Base-by-base conservation (phyloP, 495 filamentous ascomycete genomes). In the Lasiosphaeria ovina region DNA sequence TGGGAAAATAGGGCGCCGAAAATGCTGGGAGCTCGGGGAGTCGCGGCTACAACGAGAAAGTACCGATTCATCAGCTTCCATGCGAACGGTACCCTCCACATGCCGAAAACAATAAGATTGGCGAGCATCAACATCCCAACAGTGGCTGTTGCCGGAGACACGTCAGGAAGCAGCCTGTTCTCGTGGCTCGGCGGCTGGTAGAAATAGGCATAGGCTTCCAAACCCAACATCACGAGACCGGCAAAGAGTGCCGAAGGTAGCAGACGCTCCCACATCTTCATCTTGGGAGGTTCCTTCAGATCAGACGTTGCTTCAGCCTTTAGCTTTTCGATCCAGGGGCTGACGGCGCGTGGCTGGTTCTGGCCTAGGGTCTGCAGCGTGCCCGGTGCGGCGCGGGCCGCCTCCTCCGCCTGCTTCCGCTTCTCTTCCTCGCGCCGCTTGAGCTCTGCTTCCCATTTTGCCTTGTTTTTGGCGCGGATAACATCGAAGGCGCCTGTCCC, bases 1-100 rank as follows among this genome's bases (percentile, higher is more conserved):
- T 98, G 94, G 40, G 89, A 92, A 75, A 97, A 95, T 42, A 83
- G 74, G 65, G 82, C 87, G 12, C 88, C 88, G 10, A 98, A 58
- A 53, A 95, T 70, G 54, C 81, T 80, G 8, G 85, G 53, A 6
- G 87, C 78, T 44, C 79, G 76, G 3, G 93, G 92, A 45, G 87
- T 86, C 6, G 83, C 87, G 4, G 90, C 83, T 14, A 89, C 76
- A 9, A 86, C 74, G 45, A 94, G 80, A 68, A 97, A 90, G 71
- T 91, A 91, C 42, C 78, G 84, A 69, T 95, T 96, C 40, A 97
- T 72, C 10, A 89, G 47, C n/a, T 74, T 72, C 88, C 89, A 96
- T 11, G 86, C 58, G 0, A 85, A 81, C 4, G 91, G 90, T 3
- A 83, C 51, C 64, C 81, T 83, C 91, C 92, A 96, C 14, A 80